These are phyloP conservation scores for Coemansia sp. DNA, from an alignment of 192 early-diverging fungal genomes.

Conservation along the genomic window DNA sequence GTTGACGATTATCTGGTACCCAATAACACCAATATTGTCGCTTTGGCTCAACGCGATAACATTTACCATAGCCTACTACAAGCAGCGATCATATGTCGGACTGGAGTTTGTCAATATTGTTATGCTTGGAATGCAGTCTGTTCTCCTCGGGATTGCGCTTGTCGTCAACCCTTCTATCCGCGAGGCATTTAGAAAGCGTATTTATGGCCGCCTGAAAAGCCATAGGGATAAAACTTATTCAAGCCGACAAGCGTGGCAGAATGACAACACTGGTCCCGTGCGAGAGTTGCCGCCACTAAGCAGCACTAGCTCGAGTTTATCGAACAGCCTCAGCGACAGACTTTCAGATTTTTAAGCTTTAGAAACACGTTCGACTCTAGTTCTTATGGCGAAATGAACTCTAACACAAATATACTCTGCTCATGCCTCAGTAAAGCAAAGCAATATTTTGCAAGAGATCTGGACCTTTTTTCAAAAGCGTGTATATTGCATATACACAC, in stretches of 20 bases:
- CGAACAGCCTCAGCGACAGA: background rate
- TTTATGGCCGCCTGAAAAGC: background rate
- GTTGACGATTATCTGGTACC: constrained; percentile 38
- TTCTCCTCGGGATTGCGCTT: constrained; percentile 33
- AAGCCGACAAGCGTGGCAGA: background rate
- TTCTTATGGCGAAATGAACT: too few species aligned
- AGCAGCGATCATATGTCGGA: constrained; percentile 9
- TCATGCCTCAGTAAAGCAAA: too few species aligned
- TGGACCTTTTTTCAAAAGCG: background rate
- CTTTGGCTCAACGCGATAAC: constrained; percentile 38
- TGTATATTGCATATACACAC: too few species aligned
- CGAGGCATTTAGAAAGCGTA: background rate
- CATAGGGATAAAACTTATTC: background rate
- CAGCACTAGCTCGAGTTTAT: background rate
- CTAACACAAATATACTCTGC: too few species aligned
- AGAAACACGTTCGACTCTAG: too few species aligned
- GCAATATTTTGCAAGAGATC: background rate
- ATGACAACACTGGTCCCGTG: background rate
- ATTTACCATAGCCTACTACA: constrained; percentile 29
- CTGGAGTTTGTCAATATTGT: constrained; percentile 29
- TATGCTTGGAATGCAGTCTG: constrained; percentile 31
- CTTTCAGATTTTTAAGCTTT: background rate
- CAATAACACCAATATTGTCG: constrained; percentile 35
- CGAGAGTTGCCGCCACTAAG: background rate
- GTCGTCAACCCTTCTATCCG: constrained; percentile 33